phyloP scores from a whole-genome alignment of 1,284 basidiomycete species.

The Inonotus obliquus region DNA sequence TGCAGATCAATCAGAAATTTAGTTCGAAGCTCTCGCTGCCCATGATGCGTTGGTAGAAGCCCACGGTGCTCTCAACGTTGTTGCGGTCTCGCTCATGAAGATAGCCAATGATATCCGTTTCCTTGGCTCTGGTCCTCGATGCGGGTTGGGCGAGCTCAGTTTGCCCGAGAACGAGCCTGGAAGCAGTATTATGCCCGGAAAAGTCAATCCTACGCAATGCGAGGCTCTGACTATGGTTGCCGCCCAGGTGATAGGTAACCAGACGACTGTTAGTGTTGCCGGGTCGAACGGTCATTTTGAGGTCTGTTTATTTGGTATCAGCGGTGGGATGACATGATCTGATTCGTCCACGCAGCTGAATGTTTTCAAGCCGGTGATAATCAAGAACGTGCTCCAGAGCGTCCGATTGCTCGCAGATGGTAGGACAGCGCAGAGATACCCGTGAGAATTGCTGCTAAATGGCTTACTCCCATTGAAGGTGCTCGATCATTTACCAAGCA shows the following conservation, averaged over 20 bases:
- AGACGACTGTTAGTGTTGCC: constrained; percentile 90
- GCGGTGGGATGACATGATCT: constrained; percentile 16
- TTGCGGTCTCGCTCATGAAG: constrained; percentile 98
- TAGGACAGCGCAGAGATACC: constrained; percentile 26
- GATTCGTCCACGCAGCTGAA: constrained; percentile 60
- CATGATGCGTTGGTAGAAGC: constrained; percentile 98
- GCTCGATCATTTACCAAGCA: constrained; percentile 93
- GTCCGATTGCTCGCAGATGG: constrained; percentile 94
- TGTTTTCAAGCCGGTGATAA: constrained; percentile 99
- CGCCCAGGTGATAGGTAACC: constrained; percentile 98
- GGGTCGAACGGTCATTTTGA: constrained; percentile 98
- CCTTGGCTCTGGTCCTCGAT: constrained; percentile 96
- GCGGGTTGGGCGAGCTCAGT: constrained; percentile 92
- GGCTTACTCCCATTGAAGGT: constrained; percentile 36
- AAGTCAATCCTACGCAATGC: constrained; percentile 99
- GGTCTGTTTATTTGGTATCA: constrained; percentile 39
- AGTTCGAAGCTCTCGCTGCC: constrained; percentile 96
- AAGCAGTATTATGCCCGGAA: constrained; percentile 99
- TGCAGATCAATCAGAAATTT: constrained; percentile 16
- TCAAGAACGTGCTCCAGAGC: constrained; percentile 96
- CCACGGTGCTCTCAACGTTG: constrained; percentile 91
- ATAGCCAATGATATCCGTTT: constrained; percentile 99
- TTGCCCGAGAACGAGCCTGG: constrained; percentile 99
- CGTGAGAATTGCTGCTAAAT: background rate
- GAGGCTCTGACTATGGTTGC: constrained; percentile 99